phyloP scores from a whole-genome alignment of 2,329 filamentous ascomycete genomes.

The Calonectria hawksworthii region DNA sequence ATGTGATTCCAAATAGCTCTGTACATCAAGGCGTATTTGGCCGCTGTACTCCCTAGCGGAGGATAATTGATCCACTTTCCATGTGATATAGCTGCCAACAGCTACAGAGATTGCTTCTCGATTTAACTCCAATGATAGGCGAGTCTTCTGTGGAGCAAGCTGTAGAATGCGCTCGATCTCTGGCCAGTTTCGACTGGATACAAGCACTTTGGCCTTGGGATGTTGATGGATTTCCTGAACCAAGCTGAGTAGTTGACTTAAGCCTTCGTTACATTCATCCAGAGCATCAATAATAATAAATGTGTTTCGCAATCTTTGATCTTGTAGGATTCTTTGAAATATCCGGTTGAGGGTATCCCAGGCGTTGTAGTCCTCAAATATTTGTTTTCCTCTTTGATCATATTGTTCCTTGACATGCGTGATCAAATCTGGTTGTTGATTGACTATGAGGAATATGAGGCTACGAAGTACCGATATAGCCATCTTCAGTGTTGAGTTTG shows the following conservation, averaged over 20 bases:
- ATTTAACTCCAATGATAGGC: conserved; percentile 56
- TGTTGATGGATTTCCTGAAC: conserved; percentile 58
- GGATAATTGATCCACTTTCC: conserved; percentile 51
- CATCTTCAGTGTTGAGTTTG: background rate
- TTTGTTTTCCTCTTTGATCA: background rate
- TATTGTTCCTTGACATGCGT: background rate
- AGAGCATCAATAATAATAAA: background rate
- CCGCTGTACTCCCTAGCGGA: conserved; percentile 28
- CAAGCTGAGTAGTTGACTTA: conserved; percentile 55
- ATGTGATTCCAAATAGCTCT: conserved; percentile 44
- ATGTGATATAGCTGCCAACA: conserved; percentile 55
- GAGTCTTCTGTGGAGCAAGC: conserved; percentile 34
- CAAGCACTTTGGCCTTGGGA: background rate
- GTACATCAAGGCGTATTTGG: conserved; percentile 15
- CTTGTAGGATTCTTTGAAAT: background rate
- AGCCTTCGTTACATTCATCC: background rate
- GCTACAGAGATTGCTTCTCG: conserved; percentile 49
- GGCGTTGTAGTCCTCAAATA: background rate
- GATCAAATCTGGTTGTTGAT: background rate
- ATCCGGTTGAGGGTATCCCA: background rate
- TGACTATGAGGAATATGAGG: background rate
- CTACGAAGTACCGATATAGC: background rate
- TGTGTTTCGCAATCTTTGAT: background rate
- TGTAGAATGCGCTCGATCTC: conserved; percentile 31
- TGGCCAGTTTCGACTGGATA: conserved; percentile 2